phyloP scores from a whole-genome alignment of 73 alveolate species.

The Paramecium tetraurelia region DNA sequence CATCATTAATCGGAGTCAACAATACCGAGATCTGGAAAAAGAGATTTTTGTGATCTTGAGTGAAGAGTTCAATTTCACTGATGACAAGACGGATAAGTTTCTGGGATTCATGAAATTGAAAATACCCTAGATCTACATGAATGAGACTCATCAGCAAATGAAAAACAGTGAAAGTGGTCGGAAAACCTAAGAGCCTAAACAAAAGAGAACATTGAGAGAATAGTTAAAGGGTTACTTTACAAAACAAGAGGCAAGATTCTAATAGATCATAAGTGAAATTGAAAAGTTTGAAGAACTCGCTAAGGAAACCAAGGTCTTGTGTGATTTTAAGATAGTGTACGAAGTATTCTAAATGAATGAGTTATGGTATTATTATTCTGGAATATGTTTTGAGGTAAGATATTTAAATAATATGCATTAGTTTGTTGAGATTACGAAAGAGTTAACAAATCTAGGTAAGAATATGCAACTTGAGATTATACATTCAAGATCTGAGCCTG shows the following conservation, averaged over 20 bases:
- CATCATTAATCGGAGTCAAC: background rate
- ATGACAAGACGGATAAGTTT: background rate
- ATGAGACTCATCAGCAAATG: background rate
- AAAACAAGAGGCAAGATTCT: background rate
- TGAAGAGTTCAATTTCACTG: background rate
- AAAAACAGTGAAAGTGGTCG: background rate
- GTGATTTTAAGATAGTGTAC: background rate
- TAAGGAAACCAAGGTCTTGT: background rate
- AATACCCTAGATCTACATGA: background rate
- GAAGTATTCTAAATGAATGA: background rate
- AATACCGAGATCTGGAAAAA: background rate
- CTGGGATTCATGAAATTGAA: background rate
- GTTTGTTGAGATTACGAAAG: background rate
- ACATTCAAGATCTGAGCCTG: background rate
- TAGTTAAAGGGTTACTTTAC: background rate
- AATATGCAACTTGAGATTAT: background rate
- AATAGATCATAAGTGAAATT: background rate
- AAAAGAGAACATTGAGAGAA: background rate
- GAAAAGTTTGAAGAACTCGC: background rate
- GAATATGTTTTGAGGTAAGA: background rate
- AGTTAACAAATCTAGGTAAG: background rate
- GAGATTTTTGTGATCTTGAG: background rate
- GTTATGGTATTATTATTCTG: background rate
- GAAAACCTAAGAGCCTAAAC: background rate
- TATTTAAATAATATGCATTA: background rate